Evolutionary conservation across 306 rosid species (phyloP).

Genomic region (Medicago lupulina): DNA sequence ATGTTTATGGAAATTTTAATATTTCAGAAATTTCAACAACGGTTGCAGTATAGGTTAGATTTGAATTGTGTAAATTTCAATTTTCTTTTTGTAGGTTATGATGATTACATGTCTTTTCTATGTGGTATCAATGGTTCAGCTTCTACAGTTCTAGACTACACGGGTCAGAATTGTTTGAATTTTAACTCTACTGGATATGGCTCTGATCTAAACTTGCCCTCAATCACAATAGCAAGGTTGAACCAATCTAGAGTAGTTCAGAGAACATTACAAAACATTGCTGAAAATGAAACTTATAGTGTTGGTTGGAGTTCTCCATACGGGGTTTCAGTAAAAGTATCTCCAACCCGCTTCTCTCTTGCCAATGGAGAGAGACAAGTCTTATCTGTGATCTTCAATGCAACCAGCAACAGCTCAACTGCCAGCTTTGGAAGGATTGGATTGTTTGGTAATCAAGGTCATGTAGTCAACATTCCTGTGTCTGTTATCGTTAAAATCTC

Average conservation of each 20-base stretch:
- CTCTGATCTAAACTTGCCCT: conserved; percentile 90
- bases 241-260: conserved; percentile 69
- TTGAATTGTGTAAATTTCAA: not conserved
- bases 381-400: conserved; percentile 65
- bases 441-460: conserved; percentile 87
- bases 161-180: conserved; percentile 66
- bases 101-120: conserved; percentile 83
- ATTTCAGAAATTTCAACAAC: not conserved
- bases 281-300: conserved; percentile 67
- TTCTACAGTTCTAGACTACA: conserved; percentile 80
- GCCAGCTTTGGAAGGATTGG: conserved; percentile 98
- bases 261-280: conserved; percentile 70
- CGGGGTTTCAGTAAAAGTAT: conserved; percentile 71
- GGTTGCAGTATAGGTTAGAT: not conserved
- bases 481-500: conserved; percentile 62
- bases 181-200: conserved; percentile 64
- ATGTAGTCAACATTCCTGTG: conserved; percentile 78
- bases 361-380: conserved; percentile 65
- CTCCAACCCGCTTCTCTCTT: conserved; percentile 68
- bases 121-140: conserved; percentile 84
- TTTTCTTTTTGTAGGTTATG: conserved; percentile 63
- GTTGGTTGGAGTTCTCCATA: conserved; percentile 91
- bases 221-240: conserved; percentile 78
- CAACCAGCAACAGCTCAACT: conserved; percentile 61
- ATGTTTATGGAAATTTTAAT: not conserved